Evolutionary conservation across 192 early-diverging fungal genomes (phyloP).

Genomic region (Coemansia sp.): DNA sequence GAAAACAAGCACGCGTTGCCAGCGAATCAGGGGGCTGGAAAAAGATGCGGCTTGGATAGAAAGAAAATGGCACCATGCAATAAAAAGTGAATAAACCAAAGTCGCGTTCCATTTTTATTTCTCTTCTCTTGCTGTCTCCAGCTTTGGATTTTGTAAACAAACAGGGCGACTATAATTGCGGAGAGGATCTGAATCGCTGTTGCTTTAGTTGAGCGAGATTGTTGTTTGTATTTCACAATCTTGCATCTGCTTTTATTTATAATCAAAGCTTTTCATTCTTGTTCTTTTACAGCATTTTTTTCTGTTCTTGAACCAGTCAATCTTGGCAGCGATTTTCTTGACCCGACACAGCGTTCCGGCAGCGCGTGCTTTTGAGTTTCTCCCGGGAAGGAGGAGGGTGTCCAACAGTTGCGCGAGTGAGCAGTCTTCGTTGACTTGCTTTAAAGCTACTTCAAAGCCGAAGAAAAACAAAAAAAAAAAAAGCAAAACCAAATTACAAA

Average conservation of each 20-base stretch:
- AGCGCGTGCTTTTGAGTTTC: constrained; percentile 5
- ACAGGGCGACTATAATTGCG: constrained; percentile 12
- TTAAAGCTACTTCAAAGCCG: not conserved
- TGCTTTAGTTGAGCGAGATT: not conserved
- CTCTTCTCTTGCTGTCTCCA: constrained; percentile 16
- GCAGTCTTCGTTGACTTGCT: not conserved
- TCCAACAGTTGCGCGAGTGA: not conserved
- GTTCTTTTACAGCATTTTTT: not conserved
- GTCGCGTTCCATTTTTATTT: not conserved
- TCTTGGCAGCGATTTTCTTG: not conserved
- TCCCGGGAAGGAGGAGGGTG: not conserved
- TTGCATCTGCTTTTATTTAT: constrained; percentile 3
- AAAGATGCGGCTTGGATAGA: not conserved
- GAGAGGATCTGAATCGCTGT: constrained; percentile 8
- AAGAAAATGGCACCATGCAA: not conserved
- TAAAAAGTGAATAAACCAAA: not conserved
- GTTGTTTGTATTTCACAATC: constrained; percentile 1
- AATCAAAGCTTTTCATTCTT: constrained; percentile 1
- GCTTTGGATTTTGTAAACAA: constrained; percentile 18
- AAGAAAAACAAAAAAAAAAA: not conserved
- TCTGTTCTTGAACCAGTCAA: not conserved
- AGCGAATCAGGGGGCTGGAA: not conserved
- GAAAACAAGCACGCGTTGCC: constrained; percentile 1
- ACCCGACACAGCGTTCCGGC: constrained; percentile 4
- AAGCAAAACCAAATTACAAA: not conserved